A percentile compares a stretch with the other conserved stretches of the same genome.
phyloP scores from a whole-genome alignment of 306 rosid species.

The Acacia melanoxylon region DNA sequence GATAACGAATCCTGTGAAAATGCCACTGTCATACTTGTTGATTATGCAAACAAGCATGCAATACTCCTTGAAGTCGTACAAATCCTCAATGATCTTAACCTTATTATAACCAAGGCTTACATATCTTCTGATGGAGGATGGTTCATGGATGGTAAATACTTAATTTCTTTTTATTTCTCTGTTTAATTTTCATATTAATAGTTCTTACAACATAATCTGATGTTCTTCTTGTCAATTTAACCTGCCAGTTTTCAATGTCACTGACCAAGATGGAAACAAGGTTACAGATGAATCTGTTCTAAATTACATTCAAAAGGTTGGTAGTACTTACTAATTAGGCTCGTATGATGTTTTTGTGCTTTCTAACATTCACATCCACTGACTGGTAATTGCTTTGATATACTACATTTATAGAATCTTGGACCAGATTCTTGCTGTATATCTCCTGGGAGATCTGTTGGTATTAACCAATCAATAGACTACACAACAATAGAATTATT shows the following conservation, averaged over 20 bases:
- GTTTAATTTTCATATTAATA: too few species aligned
- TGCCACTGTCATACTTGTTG: slow-evolving; percentile 50
- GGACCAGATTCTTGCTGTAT: slow-evolving; percentile 77
- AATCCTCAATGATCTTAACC: slow-evolving; percentile 84
- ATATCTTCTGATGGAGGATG: slow-evolving; percentile 94
- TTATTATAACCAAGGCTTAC: slow-evolving; percentile 79
- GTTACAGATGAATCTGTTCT: slow-evolving; percentile 73
- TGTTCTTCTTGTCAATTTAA: slow-evolving; percentile 4
- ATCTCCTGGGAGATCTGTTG: slow-evolving; percentile 66
- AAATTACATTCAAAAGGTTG: slow-evolving; percentile 74
- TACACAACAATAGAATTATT: slow-evolving; percentile 77
- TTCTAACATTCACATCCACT: not conserved
- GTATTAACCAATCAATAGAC: slow-evolving; percentile 64
- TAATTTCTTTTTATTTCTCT: not conserved
- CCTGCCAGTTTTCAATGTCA: slow-evolving; percentile 79
- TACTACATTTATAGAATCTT: slow-evolving; percentile 61
- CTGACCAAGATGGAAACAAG: slow-evolving; percentile 90
- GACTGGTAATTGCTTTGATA: not conserved
- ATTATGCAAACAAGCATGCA: slow-evolving; percentile 82
- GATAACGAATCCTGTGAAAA: slow-evolving; percentile 25
- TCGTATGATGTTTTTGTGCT: not conserved
- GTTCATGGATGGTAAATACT: slow-evolving; percentile 94
- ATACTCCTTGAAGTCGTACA: slow-evolving; percentile 89
- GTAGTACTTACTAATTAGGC: slow-evolving; percentile 19
- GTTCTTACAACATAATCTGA: not conserved